These are phyloP conservation scores for Cyanidioschyzon merolae DNA, from an alignment of 23 red algal genomes.

Conservation along the genomic window DNA sequence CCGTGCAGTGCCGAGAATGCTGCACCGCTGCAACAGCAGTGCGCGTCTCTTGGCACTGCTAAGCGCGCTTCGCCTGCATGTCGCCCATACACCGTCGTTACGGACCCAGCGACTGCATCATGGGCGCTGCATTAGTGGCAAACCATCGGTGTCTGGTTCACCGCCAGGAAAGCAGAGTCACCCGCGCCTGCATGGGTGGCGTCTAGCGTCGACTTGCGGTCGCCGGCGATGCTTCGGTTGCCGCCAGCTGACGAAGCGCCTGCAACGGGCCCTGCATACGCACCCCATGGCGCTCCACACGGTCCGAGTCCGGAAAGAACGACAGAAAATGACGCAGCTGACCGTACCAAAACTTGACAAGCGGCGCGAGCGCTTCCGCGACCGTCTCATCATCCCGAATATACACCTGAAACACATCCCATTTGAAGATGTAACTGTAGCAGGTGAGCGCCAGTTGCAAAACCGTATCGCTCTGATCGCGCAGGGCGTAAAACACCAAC, in stretches of 20 bases:
- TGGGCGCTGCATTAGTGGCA: too few species aligned
- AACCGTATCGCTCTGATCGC: slow-evolving; percentile 17
- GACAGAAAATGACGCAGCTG: slow-evolving; percentile 25
- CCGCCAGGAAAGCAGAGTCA: too few species aligned
- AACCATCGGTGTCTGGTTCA: too few species aligned
- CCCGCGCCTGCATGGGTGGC: too few species aligned
- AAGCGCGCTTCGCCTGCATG: too few species aligned
- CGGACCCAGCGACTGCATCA: too few species aligned
- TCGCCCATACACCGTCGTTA: too few species aligned
- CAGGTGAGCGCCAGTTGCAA: slow-evolving; percentile 10
- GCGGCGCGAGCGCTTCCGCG: background rate
- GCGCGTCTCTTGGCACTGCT: too few species aligned
- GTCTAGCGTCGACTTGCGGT: too few species aligned
- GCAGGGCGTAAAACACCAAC: slow-evolving; percentile 18
- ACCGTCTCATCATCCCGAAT: background rate
- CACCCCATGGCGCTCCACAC: background rate
- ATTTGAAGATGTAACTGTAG: slow-evolving; percentile 25
- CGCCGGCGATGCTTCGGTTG: background rate
- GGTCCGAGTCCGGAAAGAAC: slow-evolving; percentile 24
- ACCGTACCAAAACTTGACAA: slow-evolving; percentile 16
- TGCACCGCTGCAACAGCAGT: too few species aligned
- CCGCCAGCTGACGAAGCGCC: background rate
- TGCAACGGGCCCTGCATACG: slow-evolving; percentile 3
- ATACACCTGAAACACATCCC: slow-evolving; percentile 19
- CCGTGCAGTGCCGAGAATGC: too few species aligned